Evolutionary conservation across 2,329 filamentous ascomycete genomes (phyloP), one percentile per base, ranked within the genome.

Genomic region (Sodiomyces alkalinus): DNA sequence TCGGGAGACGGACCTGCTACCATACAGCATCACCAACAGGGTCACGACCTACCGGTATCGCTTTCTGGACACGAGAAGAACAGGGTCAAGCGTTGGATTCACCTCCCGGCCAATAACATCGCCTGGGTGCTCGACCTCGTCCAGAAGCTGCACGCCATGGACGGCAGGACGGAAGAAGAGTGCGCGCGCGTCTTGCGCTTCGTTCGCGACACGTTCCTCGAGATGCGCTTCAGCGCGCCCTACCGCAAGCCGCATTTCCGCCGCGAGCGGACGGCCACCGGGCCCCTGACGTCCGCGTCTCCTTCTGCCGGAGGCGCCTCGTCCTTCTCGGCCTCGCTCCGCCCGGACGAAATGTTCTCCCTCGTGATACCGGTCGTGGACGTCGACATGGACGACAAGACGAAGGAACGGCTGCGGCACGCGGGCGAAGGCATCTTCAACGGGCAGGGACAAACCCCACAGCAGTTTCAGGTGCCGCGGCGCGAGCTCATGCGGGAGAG

Each of bases 101-200:
- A 38, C 14, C 31, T 38, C 1, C 36, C 36, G 4, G 34, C 36
- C 6, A 38, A 38, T 19, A 38, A 38, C 16, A 30, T 38, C 2
- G 29, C 36, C 16, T 38, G 36, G 36, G 34, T 38, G 19, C 36
- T 36, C 26, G 36, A 38, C 15, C 32, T 38, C 13, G 36, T 36
- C 17, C 36, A 38, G 26, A 21, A 35, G 2, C 24, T 38, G 10
- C 34, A 32, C 25, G 36, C 36, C 11, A 34, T 38, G 29, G 36
- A 38, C 8, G 31, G 31, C 7, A 5, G 28, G 22, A 34, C 34
- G 1, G 32, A 35, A 7, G 31, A 29, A 1, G 36, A 38, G 13
- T 36, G 34, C 10, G 28, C 33, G 6, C 32, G 32, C 10, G 31
- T 36, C 26, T 27, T 38, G 26, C 27, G 31, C 3, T 38, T 38